Percentiles rank a stretch among this genome's conserved stretches.
These are phyloP conservation scores for Linum trigynum DNA, from an alignment of 345 rosid genomes.

Conservation along the genomic window DNA sequence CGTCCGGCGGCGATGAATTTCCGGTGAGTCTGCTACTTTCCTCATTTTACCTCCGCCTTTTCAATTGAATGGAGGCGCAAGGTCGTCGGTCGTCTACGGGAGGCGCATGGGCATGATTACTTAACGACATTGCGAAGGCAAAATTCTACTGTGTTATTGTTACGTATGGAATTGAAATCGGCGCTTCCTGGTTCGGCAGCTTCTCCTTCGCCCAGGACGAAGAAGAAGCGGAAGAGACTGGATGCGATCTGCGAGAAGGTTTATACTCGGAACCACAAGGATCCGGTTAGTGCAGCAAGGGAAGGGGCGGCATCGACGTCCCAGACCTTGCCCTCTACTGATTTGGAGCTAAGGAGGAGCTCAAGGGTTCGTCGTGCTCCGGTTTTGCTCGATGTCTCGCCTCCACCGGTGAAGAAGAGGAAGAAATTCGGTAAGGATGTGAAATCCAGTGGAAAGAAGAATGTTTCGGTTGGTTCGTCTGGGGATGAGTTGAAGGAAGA, in stretches of 20 bases:
- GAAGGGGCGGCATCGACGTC: conserved; percentile 21
- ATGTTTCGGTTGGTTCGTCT: background rate
- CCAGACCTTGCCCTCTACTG: conserved; percentile 8
- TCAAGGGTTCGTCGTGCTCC: conserved; percentile 64
- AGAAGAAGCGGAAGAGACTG: conserved; percentile 78
- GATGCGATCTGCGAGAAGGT: conserved; percentile 70
- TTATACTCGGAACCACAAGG: conserved; percentile 62
- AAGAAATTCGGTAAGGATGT: conserved; percentile 26
- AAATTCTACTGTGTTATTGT: background rate
- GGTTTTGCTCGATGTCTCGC: conserved; percentile 63
- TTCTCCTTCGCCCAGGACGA: conserved; percentile 47
- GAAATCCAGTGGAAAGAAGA: conserved; percentile 13
- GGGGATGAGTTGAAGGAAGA: conserved; percentile 28
- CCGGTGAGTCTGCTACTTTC: background rate
- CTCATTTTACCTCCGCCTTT: background rate
- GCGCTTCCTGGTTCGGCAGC: conserved; percentile 19
- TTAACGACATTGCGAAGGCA: background rate
- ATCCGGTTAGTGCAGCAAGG: conserved; percentile 17
- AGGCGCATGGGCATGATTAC: background rate
- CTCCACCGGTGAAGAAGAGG: conserved; percentile 60
- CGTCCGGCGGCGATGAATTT: background rate
- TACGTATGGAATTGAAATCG: conserved; percentile 47
- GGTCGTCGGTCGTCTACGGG: background rate
- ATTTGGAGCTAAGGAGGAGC: conserved; percentile 64
- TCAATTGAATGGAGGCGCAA: background rate